A percentile compares a stretch with the other conserved stretches of the same genome.
phyloP scores from a whole-genome alignment of 78 protist genomes.

The Dictyostelium intermedium region DNA sequence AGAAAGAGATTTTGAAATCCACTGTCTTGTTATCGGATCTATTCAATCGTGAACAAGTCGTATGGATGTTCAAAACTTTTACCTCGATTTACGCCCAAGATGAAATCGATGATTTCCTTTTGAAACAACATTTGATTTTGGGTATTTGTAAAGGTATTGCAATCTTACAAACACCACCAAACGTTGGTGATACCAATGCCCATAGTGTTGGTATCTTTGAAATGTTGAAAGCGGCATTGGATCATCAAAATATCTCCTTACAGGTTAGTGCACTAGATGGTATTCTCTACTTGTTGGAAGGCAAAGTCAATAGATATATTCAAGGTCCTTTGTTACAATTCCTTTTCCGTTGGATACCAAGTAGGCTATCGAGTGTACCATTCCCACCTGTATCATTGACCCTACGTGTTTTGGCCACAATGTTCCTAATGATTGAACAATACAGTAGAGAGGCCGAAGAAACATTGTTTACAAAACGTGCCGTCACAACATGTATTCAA shows the following conservation, averaged over 20 bases:
- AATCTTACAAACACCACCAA: conserved; percentile 5
- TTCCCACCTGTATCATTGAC: conserved; percentile 60
- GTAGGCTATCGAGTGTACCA: conserved; percentile 19
- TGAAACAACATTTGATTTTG: conserved; percentile 43
- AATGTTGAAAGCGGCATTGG: conserved; percentile 25
- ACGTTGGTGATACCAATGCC: neutral
- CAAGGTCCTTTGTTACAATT: conserved; percentile 69
- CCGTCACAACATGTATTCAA: conserved; percentile 39
- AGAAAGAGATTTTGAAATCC: conserved; percentile 36
- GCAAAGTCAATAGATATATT: conserved; percentile 39
- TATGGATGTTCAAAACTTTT: conserved; percentile 54
- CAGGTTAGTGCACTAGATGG: conserved; percentile 62
- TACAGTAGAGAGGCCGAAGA: conserved; percentile 66
- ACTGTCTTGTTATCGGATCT: conserved; percentile 34
- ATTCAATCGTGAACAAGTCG: conserved; percentile 47
- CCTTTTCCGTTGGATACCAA: conserved; percentile 61
- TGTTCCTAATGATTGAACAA: conserved; percentile 69
- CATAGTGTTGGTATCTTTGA: conserved; percentile 34
- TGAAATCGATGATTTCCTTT: conserved; percentile 64
- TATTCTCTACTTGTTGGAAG: conserved; percentile 45
- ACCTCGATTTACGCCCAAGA: neutral
- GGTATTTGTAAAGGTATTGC: conserved; percentile 62
- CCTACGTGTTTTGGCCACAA: conserved; percentile 47
- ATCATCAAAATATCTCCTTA: conserved; percentile 45
- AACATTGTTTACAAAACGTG: conserved; percentile 53